Evolutionary conservation across 495 filamentous ascomycete genomes (phyloP), one percentile per base, ranked within the genome.

Genomic region (Sordaria brevicollis): DNA sequence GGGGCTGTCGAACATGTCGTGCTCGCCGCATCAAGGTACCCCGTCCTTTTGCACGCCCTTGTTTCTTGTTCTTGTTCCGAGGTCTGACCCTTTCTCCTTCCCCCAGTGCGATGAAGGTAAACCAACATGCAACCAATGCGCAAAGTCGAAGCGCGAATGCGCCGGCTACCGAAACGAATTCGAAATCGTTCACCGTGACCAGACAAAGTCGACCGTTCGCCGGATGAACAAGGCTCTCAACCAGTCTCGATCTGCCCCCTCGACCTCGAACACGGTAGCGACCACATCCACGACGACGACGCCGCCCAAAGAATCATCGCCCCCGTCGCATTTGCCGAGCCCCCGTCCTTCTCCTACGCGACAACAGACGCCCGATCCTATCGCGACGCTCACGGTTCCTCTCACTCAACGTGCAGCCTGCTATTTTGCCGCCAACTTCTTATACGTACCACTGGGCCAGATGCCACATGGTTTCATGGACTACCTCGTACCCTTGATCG

Each of bases 1-100:
- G 86, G 81, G 89, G 88, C 65, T 92, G 90, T 76, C 87, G 88
- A 75, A 89, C 89, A 75, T 92, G 90, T 74, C 83, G 89, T 72
- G 83, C 85, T 15, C 84, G 89, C 70, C 87, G 90, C 75, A 90
- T 86, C 83, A 92, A 89, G 89, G 91, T 90, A 79, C 67, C 83
- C 70, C 49, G 25, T 62, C 25, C 21, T 29, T 5, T 29, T 29
- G 34, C 35, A 67, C 31, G n/a, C 13, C 5, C 33, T 37, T 25
- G 2, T n/a, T 19, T 34, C 19, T 19, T 29, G 29, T 13, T 31
- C 49, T 57, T 31, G 21, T 21, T 13, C 43, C 10, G 34, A 39
- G 38, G 68, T 36, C 65, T 66, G 43, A 57, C 62, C 62, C n/a
- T 29, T 35, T 36, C 17, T 35, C 35, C 65, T 39, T 39, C 31